Percentiles rank a stretch among this genome's conserved stretches.
These are phyloP conservation scores for Ceratocystis lukuohia DNA, from an alignment of 2,329 filamentous ascomycete species.

Conservation along the genomic window DNA sequence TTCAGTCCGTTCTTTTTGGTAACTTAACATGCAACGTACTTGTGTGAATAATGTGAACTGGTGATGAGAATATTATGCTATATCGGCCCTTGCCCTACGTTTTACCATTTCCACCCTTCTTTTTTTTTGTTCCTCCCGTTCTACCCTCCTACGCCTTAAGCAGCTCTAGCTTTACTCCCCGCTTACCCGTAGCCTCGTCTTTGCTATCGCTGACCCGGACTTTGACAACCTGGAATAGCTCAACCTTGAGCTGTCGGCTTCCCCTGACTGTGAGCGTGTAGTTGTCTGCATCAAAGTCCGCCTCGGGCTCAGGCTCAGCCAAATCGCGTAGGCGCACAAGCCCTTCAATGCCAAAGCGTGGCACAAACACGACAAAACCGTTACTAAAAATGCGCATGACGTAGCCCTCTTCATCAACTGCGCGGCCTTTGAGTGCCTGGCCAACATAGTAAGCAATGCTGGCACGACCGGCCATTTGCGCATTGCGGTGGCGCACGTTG, in stretches of 20 bases:
- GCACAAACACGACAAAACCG: constrained; percentile 92
- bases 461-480: constrained; percentile 84
- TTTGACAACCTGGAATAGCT: constrained; percentile 82
- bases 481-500: constrained; percentile 93
- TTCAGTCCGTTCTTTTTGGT: not conserved
- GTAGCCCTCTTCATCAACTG: constrained; percentile 70
- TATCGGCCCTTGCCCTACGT: not conserved
- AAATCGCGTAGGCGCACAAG: constrained; percentile 78
- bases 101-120: not conserved
- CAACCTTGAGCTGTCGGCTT: constrained; percentile 46
- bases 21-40: not conserved
- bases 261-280: constrained; percentile 57
- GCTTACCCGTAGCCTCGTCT: constrained; percentile 92
- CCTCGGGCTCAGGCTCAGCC: constrained; percentile 57
- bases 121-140: constrained; percentile 13
- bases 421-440: constrained; percentile 60
- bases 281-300: constrained; percentile 71
- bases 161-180: constrained; percentile 68
- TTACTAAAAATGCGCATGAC: constrained; percentile 97
- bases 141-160: constrained; percentile 27
- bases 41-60: not conserved
- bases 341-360: constrained; percentile 87
- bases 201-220: constrained; percentile 85
- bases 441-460: constrained; percentile 97
- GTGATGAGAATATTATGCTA: constrained; percentile 1